Base-by-base conservation (phyloP, 179 eudicot species). In the Pouteria campechiana region DNA sequence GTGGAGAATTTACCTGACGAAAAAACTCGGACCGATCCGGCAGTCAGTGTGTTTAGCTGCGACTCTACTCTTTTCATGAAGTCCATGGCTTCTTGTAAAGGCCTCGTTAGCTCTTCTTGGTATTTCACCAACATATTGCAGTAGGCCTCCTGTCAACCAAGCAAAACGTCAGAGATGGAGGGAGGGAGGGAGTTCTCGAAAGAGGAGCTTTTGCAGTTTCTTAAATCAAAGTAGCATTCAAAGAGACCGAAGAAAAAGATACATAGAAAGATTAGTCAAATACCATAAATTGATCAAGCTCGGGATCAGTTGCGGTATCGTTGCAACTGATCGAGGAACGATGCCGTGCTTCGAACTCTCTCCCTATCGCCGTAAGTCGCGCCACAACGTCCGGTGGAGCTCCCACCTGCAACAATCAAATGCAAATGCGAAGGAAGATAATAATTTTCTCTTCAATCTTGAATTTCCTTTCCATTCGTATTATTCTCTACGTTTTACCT, bases 101-200 rank as follows among this genome's bases (percentile, higher is more conserved):
- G 97, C 61, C 93, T 74, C 13, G 83, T 65, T 15, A 89, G 52
- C 50, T 89, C 97, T 48, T 85, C 93, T 23, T 80, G 61, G 38
- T 89, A 89, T 48, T 89, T 89, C 37, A 78, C 83, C 61, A 89
- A 60, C 97, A 89, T 89, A 51, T 84, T 79, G 46, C 64, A 89
- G 55, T 89, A 89, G 18, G 97, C 97, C 63, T 89, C 97, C 95
- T 85, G 20, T n/a, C n/a, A n/a, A n/a, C n/a, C n/a, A n/a, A n/a
- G n/a, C n/a, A n/a, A n/a, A n/a, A n/a, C n/a, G n/a, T n/a, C n/a
- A n/a, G n/a, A n/a, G n/a, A n/a, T n/a, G n/a, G n/a, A n/a, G n/a
- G n/a, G n/a, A n/a, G n/a, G n/a, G n/a, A n/a, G n/a, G n/a, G n/a
- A n/a, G n/a, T n/a, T n/a, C n/a, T n/a, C n/a, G n/a, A n/a, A n/a